phyloP scores from a whole-genome alignment of 176 grass and related monocot genomes.

The Lolium multiflorum region DNA sequence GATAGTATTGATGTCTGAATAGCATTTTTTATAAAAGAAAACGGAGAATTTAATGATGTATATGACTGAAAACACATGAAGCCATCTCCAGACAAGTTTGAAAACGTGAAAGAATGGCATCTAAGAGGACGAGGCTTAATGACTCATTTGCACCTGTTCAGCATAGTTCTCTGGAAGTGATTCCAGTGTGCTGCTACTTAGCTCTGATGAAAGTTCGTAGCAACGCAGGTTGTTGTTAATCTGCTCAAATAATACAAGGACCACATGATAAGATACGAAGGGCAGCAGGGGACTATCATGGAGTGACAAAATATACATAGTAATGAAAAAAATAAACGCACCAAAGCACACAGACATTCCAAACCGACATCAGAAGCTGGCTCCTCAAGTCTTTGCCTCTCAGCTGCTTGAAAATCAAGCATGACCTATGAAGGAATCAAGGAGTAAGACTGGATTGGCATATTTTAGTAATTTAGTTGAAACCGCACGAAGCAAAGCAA shows the following conservation, averaged over 20 bases:
- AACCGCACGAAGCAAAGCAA: slow-evolving; percentile 25
- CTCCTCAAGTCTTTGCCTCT: slow-evolving; percentile 87
- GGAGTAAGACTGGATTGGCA: slow-evolving; percentile 36
- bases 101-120: slow-evolving; percentile 37
- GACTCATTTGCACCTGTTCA: slow-evolving; percentile 74
- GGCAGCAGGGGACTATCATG: slow-evolving; percentile 13
- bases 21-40: slow-evolving; percentile 12
- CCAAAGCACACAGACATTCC: slow-evolving; percentile 88
- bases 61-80: slow-evolving; percentile 16
- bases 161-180: slow-evolving; percentile 92
- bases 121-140: neutral
- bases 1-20: neutral
- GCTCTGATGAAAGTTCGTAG: slow-evolving; percentile 82
- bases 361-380: slow-evolving; percentile 92
- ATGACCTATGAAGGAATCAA: slow-evolving; percentile 73
- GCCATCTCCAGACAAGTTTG: slow-evolving; percentile 23
- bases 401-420: slow-evolving; percentile 99
- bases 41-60: slow-evolving; percentile 1
- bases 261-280: slow-evolving; percentile 42
- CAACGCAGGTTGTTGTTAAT: slow-evolving; percentile 97
- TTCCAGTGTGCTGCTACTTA: slow-evolving; percentile 93
- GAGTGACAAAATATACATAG: neutral
- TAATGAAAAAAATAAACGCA: slow-evolving; percentile 44
- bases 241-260: slow-evolving; percentile 57
- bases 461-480: slow-evolving; percentile 10